Conservation (phyloP, 2,329 filamentous ascomycete genomes). For the Apiospora arundinis region DNA sequence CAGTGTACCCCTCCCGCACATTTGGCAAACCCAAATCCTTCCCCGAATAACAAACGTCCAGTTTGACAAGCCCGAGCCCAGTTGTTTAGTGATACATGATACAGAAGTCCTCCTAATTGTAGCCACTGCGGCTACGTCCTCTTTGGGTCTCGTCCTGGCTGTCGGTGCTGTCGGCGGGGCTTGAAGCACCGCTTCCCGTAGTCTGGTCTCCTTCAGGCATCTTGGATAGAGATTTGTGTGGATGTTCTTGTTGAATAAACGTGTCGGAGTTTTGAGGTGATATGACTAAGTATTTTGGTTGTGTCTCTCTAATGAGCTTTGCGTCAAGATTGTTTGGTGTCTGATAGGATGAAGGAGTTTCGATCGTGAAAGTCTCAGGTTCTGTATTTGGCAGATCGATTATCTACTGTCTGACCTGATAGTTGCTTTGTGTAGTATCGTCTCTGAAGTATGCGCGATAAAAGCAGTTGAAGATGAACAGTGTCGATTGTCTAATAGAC, state of each 20-base stretch:
- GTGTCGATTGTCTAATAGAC: no score
- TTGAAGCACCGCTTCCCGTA: not conserved
- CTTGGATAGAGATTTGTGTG: not conserved
- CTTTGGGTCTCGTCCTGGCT: constrained; percentile 18
- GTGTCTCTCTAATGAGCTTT: not conserved
- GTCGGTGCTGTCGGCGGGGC: constrained; percentile 21
- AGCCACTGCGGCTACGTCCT: constrained; percentile 26
- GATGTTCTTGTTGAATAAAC: no score
- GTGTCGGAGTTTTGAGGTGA: not conserved
- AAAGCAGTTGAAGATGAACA: not conserved
- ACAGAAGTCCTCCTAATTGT: constrained; percentile 19
- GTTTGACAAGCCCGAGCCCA: not conserved
- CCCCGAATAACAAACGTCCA: not conserved
- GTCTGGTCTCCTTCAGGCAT: constrained; percentile 18
- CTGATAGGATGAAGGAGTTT: no score
- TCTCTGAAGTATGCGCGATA: not conserved
- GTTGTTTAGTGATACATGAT: not conserved
- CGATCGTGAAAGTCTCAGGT: no score
- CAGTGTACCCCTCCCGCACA: not conserved
- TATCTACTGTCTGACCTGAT: not conserved
- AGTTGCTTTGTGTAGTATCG: not conserved
- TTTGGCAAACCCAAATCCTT: not conserved
- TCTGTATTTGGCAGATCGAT: not conserved
- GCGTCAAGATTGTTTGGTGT: not conserved
- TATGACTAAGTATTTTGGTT: not conserved